These are phyloP conservation scores for Hevea brasiliensis DNA, from an alignment of 345 rosid genomes.

Conservation along the genomic window DNA sequence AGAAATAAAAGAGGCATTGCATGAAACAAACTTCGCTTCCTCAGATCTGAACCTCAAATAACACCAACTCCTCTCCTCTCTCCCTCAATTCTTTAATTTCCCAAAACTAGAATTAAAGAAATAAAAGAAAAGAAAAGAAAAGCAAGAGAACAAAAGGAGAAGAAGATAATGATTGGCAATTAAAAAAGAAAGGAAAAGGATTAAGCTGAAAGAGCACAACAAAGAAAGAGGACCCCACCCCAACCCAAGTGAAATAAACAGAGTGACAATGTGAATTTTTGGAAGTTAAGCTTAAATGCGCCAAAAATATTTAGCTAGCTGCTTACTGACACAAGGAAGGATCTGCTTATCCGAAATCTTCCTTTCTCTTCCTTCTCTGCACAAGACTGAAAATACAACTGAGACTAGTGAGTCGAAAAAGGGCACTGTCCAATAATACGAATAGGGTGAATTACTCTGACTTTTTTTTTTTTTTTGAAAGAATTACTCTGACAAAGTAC, in stretches of 20 bases:
- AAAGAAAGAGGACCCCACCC: constrained; percentile 32
- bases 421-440: too few species aligned
- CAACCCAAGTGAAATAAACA: constrained; percentile 9
- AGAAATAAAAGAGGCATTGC: constrained; percentile 26
- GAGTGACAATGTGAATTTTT: neutral
- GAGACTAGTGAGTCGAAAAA: too few species aligned
- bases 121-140: neutral
- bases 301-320: neutral
- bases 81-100: neutral
- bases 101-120: neutral
- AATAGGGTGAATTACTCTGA: too few species aligned
- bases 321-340: constrained; percentile 7
- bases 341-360: too few species aligned
- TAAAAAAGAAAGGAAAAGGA: constrained; percentile 15
- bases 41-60: constrained; percentile 46
- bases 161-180: constrained; percentile 42
- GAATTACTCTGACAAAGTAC: too few species aligned
- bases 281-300: constrained; percentile 13
- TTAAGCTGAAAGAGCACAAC: constrained; percentile 3
- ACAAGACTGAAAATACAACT: too few species aligned
- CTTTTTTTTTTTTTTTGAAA: too few species aligned
- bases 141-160: constrained; percentile 17
- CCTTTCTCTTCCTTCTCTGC: too few species aligned
- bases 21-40: constrained; percentile 33
- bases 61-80: neutral